A percentile compares a stretch with the other conserved stretches of the same genome.
Conservation (phyloP, 768 basidiomycete genomes). For the Phylloporus sp. region DNA sequence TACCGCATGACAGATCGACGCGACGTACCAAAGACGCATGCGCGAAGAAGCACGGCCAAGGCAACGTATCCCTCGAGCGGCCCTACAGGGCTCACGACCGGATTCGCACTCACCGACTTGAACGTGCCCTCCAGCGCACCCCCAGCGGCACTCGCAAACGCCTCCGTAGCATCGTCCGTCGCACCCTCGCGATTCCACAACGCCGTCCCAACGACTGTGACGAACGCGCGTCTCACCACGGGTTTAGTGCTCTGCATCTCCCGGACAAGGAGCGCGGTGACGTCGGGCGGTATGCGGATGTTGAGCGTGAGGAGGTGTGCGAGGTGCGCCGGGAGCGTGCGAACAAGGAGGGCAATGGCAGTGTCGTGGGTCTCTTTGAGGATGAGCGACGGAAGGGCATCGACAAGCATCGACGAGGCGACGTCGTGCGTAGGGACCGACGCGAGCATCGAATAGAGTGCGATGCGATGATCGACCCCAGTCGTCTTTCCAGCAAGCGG, state of each 20-base stretch:
- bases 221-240: slow-evolving; percentile 53
- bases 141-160: slow-evolving; percentile 51
- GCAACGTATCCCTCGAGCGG: slow-evolving; percentile 86
- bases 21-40: slow-evolving; percentile 51
- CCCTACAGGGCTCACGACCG: slow-evolving; percentile 53
- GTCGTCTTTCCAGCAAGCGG: slow-evolving; percentile 82
- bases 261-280: slow-evolving; percentile 51
- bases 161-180: slow-evolving; percentile 37
- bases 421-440: slow-evolving; percentile 43
- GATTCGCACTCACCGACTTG: slow-evolving; percentile 59
- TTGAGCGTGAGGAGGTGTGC: slow-evolving; percentile 43
- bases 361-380: slow-evolving; percentile 77
- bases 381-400: slow-evolving; percentile 41
- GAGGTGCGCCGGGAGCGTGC: slow-evolving; percentile 57
- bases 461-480: slow-evolving; percentile 79
- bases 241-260: slow-evolving; percentile 71
- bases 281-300: slow-evolving; percentile 40
- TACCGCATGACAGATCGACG: too few species aligned
- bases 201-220: slow-evolving; percentile 55
- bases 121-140: slow-evolving; percentile 68
- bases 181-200: slow-evolving; percentile 44
- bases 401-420: slow-evolving; percentile 42
- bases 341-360: slow-evolving; percentile 50
- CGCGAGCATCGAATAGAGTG: slow-evolving; percentile 75
- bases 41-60: slow-evolving; percentile 50